Evolutionary conservation across 176 grass and related monocot genomes (phyloP), one percentile per base, ranked within the genome.

Genomic region (Miscanthus lutarioriparius): DNA sequence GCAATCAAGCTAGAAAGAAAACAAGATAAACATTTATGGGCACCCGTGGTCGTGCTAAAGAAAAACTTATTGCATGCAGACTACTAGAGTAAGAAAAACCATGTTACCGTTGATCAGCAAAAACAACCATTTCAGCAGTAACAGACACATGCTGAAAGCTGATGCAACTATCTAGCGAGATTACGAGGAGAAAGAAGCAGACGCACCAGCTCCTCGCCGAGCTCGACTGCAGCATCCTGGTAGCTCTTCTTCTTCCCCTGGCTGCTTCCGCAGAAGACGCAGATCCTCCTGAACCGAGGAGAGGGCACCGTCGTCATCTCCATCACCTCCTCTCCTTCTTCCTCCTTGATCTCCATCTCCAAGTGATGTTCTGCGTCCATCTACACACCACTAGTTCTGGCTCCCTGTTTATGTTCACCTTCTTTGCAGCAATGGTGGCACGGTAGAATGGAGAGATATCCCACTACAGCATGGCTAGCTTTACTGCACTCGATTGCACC

Each of bases 201-300:
- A 80, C 62, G 81, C 77, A 91, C 90, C 86, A 91, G 78, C 58
- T 85, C 86, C 78, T 73, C 13, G 45, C 90, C 90, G 20, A 91
- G 86, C 82, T 85, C 82, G 59, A 91, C 77, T 37, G 90, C 90
- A 11, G 90, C 86, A 4, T 91, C 90, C 72, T 91, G 90, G 82
- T 91, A 91, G 86, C 43, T 91, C 82, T 78, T 91, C 82, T 88
- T 91, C 82, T 88, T 91, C 43, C 90, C 90, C 73, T 88, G 86
- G 78, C 86, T 91, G 78, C 90, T 91, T 37, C 90, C 90, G 35
- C 90, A 91, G 78, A 88, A 91, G 53, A 91, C 90, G 83, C 90
- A 91, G 56, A 91, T 62, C 72, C 78, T 91, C 78, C 86, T 79
- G 82, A 91, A 91, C 67, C 90, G 86, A 77, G 82, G 86, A 78